These are phyloP conservation scores for Melampsora larici-populina DNA, from an alignment of 1,284 basidiomycete species.

Conservation along the genomic window DNA sequence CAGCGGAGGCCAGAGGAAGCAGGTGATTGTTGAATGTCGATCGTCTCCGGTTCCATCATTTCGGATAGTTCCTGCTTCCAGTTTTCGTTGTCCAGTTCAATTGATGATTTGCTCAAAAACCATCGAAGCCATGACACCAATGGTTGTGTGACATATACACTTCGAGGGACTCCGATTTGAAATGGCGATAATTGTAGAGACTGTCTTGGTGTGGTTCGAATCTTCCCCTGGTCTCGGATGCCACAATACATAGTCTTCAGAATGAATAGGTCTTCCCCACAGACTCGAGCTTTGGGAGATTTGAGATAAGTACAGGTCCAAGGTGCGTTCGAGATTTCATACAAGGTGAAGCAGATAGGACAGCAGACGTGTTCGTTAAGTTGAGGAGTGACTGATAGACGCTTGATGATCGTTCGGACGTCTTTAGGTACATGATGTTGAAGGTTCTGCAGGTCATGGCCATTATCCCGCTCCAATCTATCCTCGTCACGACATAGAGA, in stretches of 20 bases:
- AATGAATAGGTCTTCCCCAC: conserved; percentile 12
- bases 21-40: background rate
- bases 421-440: background rate
- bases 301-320: background rate
- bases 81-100: conserved; percentile 2
- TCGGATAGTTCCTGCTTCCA: background rate
- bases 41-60: background rate
- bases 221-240: background rate
- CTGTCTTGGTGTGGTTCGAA: background rate
- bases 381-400: background rate
- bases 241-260: too few species aligned
- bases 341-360: background rate
- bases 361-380: conserved; percentile 12
- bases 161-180: background rate
- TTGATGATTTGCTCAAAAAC: background rate
- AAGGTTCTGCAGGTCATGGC: too few species aligned
- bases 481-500: too few species aligned
- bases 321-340: background rate
- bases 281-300: background rate
- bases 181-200: background rate
- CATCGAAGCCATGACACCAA: conserved; percentile 8
- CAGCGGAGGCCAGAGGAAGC: background rate
- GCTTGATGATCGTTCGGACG: conserved; percentile 15
- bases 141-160: background rate
- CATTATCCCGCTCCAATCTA: too few species aligned